These are phyloP conservation scores for Raffaelea arxii DNA, from an alignment of 2,329 filamentous ascomycete genomes.

Conservation along the genomic window DNA sequence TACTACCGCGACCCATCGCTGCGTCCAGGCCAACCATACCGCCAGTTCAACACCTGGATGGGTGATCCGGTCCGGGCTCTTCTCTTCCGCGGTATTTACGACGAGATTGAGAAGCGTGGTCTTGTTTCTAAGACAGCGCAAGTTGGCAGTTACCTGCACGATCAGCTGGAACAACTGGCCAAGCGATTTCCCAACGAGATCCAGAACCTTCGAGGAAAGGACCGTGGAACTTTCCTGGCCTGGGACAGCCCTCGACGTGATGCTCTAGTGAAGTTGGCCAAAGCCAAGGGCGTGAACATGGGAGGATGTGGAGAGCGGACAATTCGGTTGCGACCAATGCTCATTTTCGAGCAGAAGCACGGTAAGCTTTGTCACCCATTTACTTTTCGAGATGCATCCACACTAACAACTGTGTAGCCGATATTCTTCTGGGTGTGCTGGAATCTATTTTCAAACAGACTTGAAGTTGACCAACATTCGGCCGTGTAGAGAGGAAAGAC, in stretches of 20 bases:
- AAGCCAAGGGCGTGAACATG: constrained; percentile 75
- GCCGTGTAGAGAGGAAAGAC: too few relatives aligned
- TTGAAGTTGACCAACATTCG: too few relatives aligned
- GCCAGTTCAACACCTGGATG: constrained; percentile 98
- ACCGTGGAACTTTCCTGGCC: constrained; percentile 84
- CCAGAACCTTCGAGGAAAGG: constrained; percentile 75
- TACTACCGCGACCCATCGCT: constrained; percentile 76
- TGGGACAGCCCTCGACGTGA: constrained; percentile 78
- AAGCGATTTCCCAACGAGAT: constrained; percentile 67
- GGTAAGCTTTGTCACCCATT: too few relatives aligned
- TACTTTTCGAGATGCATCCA: too few relatives aligned
- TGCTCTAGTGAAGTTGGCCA: constrained; percentile 68
- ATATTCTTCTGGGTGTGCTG: too few relatives aligned
- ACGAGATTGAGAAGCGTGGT: constrained; percentile 64
- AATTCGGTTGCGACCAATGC: constrained; percentile 76
- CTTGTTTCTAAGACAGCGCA: constrained; percentile 69
- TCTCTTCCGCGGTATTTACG: constrained; percentile 76
- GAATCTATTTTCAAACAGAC: too few relatives aligned
- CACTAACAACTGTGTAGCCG: too few relatives aligned
- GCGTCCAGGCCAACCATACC: constrained; percentile 84
- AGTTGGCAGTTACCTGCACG: constrained; percentile 71
- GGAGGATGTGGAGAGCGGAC: constrained; percentile 69
- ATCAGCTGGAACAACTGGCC: constrained; percentile 56
- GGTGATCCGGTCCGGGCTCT: constrained; percentile 79
- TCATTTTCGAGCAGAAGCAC: constrained; percentile 87